Evolutionary conservation across 352 stramenopile genomes (phyloP), one percentile per base, ranked within the genome.

Genomic region (Globisporangium canariense): DNA sequence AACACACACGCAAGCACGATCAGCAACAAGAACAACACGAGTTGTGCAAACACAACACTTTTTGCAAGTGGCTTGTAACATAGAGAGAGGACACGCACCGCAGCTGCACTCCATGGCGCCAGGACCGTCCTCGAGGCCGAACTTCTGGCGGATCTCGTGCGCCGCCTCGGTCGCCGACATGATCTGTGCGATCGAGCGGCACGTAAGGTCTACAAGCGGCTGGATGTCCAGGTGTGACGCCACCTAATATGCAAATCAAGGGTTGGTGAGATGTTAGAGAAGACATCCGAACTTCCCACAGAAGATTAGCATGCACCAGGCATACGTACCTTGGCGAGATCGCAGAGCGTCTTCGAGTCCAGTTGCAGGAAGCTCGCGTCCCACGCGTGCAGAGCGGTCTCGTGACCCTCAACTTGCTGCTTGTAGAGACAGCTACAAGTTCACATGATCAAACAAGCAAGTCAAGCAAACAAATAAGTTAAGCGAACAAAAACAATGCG

Each of bases 201-300:
- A 93, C 14, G 84, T 93, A 11, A 91, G 74, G 57, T 93, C 84
- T 54, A 93, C 83, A 1, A 93, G 73, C 7, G 84, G 84, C 60
- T 93, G 84, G 50, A 93, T 93, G 64, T 93, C 84, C 60, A 93
- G 59, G 57, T 93, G 86, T 0, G 84, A 93, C 45, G 84, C 84
- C 9, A 93, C 75, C 76, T 84, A 41, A 8, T 36, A 16, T 38
- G 5, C 22, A 22, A 18, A 40, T 49, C 2, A 59, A 45, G 13
- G 43, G 51, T 30, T n/a, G 9, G 4, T 46, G 11, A 2, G 1
- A 46, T 58, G 10, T 58, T 46, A 22, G 3, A 32, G 22, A 18
- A 32, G 10, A 32, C 52, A 58, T 46, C 51, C 16, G 6, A 22
- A 18, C 16, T 20, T 5, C 25, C 32, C n/a, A 28, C 25, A 28